Evolutionary conservation across 176 grass and related monocot genomes (phyloP), one percentile per base, ranked within the genome.

Genomic region (Carex scoparia): DNA sequence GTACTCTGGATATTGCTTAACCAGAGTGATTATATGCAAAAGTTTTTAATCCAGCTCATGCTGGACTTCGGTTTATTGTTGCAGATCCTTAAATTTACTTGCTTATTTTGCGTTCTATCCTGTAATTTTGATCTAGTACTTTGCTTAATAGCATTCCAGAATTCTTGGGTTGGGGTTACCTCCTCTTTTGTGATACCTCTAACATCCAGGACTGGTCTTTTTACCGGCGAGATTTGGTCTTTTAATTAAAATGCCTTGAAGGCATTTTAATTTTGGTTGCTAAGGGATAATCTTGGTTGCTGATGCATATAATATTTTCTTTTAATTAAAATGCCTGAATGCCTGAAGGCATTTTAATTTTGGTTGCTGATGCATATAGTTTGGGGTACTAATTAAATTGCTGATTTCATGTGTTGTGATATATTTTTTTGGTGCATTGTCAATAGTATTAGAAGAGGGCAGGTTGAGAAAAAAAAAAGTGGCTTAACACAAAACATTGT

Each of bases 11-110:
- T 61, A 13, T 84, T 48, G 38, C 53, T 48, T 46, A n/a, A 65
- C 16, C 16, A 69, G 51, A 71, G 56, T 85, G 81, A 33, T 3
- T 62, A 16, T 53, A 51, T 9, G 7, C 48, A 15, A 58, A 89
- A 84, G 61, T 57, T 81, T 88, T n/a, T 73, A 59, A 86, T 69
- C 23, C 83, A 0, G 18, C 48, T 37, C 28, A 32, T 27, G 84
- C 30, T 65, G 74, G 46, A 81, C 64, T 51, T 3, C 62, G 13
- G 0, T 81, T 53, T 85, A 7, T 58, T 88, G 42, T 7, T 78
- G 61, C n/a, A 31, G 9, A 48, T 67, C 61, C 18, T 30, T 83
- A 54, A 83, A 83, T 63, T 32, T 83, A 28, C 63, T 83, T 51
- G 46, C 46, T 30, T 58, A 13, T 58, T 13, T 76, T 58, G 74